phyloP scores from a whole-genome alignment of 345 rosid species.

The Cardiospermum halicacabum region DNA sequence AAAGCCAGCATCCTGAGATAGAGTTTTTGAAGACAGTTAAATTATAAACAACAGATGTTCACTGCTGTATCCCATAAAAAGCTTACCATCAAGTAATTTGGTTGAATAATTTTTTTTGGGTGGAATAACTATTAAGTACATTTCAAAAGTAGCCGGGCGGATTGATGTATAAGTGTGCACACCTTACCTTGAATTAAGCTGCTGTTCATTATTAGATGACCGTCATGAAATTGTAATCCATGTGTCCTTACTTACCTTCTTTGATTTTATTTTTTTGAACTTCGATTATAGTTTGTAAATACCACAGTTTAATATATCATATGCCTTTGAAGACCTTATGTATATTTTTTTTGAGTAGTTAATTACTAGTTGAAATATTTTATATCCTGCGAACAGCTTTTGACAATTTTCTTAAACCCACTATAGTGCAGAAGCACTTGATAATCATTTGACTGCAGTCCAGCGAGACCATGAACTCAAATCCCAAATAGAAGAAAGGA shows the following conservation, averaged over 20 bases:
- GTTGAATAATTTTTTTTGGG: too few relatives aligned
- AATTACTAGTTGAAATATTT: neutral
- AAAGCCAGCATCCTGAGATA: neutral
- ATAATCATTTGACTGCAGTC: slow-evolving; percentile 74
- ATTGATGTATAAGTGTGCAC: neutral
- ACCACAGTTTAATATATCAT: neutral
- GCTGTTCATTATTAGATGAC: slow-evolving; percentile 3
- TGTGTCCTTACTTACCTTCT: neutral
- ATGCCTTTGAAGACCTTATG: slow-evolving; percentile 6
- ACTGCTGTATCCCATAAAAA: neutral
- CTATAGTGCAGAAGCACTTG: slow-evolving; percentile 91
- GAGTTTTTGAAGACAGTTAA: neutral
- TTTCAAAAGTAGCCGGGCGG: neutral
- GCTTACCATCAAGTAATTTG: too few relatives aligned
- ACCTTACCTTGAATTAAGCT: neutral
- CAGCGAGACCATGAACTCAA: slow-evolving; percentile 78
- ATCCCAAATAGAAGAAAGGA: slow-evolving; percentile 89
- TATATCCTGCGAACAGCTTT: neutral
- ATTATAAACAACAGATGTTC: neutral
- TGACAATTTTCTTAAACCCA: slow-evolving; percentile 16
- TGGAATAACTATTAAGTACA: neutral
- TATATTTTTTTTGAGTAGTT: neutral
- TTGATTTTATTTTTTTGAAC: neutral
- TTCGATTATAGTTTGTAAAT: neutral
- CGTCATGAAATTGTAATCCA: neutral